Conservation (phyloP, 176 grass and related monocot genomes). For the Triticum monococcum region DNA sequence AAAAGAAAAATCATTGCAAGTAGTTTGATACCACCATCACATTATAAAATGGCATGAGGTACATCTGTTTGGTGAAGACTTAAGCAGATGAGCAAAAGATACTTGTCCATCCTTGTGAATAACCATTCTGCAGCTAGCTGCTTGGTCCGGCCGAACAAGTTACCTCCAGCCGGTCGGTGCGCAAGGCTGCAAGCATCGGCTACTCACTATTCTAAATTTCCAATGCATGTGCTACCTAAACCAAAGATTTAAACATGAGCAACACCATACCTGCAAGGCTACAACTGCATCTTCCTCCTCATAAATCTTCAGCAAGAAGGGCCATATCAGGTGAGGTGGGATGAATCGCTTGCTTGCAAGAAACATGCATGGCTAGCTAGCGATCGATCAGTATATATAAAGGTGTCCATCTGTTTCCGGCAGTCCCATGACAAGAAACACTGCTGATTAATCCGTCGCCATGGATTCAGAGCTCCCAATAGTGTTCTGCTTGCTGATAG, state of each 20-base stretch:
- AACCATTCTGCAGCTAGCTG: slow-evolving; percentile 27
- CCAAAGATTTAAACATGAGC: slow-evolving; percentile 9
- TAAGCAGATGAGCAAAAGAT: slow-evolving; percentile 42
- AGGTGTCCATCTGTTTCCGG: not conserved
- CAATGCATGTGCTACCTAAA: slow-evolving; percentile 26
- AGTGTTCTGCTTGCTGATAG: slow-evolving; percentile 37
- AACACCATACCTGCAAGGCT: slow-evolving; percentile 1
- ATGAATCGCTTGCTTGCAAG: slow-evolving; percentile 73
- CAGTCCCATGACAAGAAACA: slow-evolving; percentile 21
- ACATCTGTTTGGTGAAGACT: slow-evolving; percentile 28
- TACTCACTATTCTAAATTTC: slow-evolving; percentile 5
- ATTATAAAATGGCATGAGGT: slow-evolving; percentile 17
- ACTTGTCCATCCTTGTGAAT: slow-evolving; percentile 20
- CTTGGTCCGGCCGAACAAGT: slow-evolving; percentile 30
- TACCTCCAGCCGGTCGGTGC: slow-evolving; percentile 10
- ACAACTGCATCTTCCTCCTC: slow-evolving; percentile 37
- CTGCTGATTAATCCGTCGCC: not conserved
- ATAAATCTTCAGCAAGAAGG: slow-evolving; percentile 56
- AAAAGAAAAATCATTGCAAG: not conserved
- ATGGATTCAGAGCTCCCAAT: slow-evolving; percentile 46
- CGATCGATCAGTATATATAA: slow-evolving; percentile 24
- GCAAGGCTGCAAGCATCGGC: slow-evolving; percentile 20
- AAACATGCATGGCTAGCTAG: slow-evolving; percentile 34
- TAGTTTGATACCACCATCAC: not conserved
- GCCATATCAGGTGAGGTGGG: slow-evolving; percentile 27